phyloP scores from a whole-genome alignment of 306 rosid genomes.

The Cucurbita maxima region DNA sequence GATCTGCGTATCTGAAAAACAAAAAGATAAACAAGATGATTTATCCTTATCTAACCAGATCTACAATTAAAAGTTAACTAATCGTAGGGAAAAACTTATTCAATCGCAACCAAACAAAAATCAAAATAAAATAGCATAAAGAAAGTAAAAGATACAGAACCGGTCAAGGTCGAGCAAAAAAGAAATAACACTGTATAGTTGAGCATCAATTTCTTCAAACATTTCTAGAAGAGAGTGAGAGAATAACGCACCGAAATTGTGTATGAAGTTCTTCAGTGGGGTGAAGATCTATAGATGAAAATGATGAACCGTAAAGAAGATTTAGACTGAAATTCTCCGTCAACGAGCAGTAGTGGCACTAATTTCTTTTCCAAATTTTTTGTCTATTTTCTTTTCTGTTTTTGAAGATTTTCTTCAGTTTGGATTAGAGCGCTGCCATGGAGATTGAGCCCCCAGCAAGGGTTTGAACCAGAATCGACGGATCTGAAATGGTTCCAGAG shows the following conservation, averaged over 20 bases:
- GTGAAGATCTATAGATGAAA: neutral
- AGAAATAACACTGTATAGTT: neutral
- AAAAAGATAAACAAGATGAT: constrained; percentile 14
- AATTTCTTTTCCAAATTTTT: neutral
- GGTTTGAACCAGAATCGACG: constrained; percentile 14
- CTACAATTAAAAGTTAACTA: neutral
- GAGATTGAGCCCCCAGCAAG: constrained; percentile 4
- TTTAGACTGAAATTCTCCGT: neutral
- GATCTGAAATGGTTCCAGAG: constrained; percentile 23
- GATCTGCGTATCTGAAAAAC: constrained; percentile 14
- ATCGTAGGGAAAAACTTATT: neutral
- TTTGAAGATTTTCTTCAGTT: neutral
- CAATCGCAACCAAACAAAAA: neutral
- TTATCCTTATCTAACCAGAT: constrained; percentile 21
- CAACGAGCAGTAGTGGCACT: neutral
- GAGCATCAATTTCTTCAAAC: neutral
- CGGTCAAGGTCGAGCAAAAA: neutral
- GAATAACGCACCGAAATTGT: constrained; percentile 6
- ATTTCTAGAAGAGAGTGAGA: neutral
- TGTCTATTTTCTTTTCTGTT: neutral
- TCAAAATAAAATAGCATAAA: neutral
- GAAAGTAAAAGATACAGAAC: neutral
- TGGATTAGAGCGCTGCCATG: constrained; percentile 4
- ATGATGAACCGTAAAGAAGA: neutral
- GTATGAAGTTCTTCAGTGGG: neutral